phyloP scores from a whole-genome alignment of 805 yeast species.

The Diddensiella caesifluorescens region DNA sequence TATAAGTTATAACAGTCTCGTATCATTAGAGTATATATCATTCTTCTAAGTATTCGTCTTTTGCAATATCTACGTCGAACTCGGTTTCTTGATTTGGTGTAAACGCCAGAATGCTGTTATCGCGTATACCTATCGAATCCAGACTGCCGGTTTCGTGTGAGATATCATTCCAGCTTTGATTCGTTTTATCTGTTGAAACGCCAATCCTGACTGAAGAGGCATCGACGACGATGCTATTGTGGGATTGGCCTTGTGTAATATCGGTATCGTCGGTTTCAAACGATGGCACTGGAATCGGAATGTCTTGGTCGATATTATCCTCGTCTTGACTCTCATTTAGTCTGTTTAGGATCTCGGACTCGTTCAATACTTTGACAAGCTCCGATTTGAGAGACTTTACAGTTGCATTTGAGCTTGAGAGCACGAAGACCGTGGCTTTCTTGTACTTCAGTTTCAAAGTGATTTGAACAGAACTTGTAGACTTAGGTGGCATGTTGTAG shows the following conservation, averaged over 20 bases:
- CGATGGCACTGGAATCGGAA: conserved; percentile 17
- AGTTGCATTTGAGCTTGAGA: conserved; percentile 17
- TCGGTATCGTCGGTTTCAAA: conserved; percentile 6
- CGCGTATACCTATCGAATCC: conserved; percentile 11
- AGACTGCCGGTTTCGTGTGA: conserved; percentile 7
- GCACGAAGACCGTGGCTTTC: conserved; percentile 16
- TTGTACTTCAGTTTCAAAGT: conserved; percentile 14
- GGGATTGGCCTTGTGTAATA: background rate
- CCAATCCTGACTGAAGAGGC: background rate
- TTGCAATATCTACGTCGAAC: conserved; percentile 15
- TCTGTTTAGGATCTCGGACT: conserved; percentile 6
- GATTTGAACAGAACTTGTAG: conserved; percentile 4
- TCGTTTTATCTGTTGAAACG: conserved; percentile 7
- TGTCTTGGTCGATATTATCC: conserved; percentile 8
- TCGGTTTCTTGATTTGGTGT: conserved; percentile 4
- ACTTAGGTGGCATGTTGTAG: conserved; percentile 11
- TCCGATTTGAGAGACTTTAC: conserved; percentile 19
- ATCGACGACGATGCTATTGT: conserved; percentile 2
- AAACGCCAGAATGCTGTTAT: conserved; percentile 15
- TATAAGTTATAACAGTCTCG: no score
- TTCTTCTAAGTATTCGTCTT: conserved; percentile 2
- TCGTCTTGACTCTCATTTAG: background rate
- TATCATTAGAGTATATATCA: no score
- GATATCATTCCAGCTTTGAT: conserved; percentile 13
- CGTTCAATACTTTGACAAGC: conserved; percentile 16